A percentile compares a stretch with the other conserved stretches of the same genome.
Conservation (phyloP, 208 protist species). For the Wallacemonas sp. region DNA sequence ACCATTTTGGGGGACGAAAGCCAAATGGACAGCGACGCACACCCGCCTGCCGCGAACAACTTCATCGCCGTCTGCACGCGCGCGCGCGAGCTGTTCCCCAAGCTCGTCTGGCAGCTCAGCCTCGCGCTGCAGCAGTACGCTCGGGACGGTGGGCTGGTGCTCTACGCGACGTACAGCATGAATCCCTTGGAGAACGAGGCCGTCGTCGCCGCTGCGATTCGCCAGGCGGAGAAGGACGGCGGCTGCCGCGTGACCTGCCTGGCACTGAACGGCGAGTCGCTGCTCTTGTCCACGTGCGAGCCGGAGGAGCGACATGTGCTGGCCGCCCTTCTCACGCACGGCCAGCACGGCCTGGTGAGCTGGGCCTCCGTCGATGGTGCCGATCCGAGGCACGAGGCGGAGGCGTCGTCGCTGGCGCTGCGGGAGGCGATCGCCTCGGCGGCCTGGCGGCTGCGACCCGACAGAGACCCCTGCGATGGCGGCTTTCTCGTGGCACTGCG, state of each 20-base stretch:
- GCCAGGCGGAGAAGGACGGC: constrained; percentile 17
- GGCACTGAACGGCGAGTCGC: constrained; percentile 17
- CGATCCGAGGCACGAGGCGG: constrained; percentile 35
- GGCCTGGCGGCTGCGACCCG: constrained; percentile 50
- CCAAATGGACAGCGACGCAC: neutral
- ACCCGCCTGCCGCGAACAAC: constrained; percentile 31
- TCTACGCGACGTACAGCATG: constrained; percentile 94
- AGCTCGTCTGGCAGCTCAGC: constrained; percentile 39
- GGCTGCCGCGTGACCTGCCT: constrained; percentile 28
- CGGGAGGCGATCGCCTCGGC: constrained; percentile 36
- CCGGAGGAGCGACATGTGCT: constrained; percentile 19
- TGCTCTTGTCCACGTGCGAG: neutral
- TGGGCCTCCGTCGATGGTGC: constrained; percentile 68
- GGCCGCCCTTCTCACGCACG: constrained; percentile 14
- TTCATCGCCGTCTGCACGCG: constrained; percentile 51
- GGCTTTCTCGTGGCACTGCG: constrained; percentile 55
- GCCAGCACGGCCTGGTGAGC: constrained; percentile 38
- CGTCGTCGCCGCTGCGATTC: constrained; percentile 82
- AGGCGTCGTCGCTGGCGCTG: constrained; percentile 28
- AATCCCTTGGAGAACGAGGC: constrained; percentile 96
- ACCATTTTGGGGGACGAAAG: neutral
- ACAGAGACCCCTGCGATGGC: constrained; percentile 37
- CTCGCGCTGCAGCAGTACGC: constrained; percentile 35
- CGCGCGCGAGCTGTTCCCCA: constrained; percentile 43
- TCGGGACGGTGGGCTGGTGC: constrained; percentile 53